These are phyloP conservation scores for Penicilliopsis zonata DNA, from an alignment of 495 filamentous ascomycete species.

Conservation along the genomic window DNA sequence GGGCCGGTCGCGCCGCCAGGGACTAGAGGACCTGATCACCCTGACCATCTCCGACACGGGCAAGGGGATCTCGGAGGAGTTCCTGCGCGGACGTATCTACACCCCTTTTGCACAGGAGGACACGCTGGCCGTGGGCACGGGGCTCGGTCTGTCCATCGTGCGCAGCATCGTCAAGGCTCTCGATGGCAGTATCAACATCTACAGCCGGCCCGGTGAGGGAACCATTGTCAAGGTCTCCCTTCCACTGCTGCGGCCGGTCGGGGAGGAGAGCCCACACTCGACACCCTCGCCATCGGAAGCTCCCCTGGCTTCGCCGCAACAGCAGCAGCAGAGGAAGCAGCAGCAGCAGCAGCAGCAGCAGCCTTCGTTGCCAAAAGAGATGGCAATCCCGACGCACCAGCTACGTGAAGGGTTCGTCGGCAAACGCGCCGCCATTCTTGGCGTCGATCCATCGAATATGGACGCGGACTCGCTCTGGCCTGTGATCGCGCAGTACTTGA, in stretches of 20 bases:
- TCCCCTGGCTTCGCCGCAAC: no score
- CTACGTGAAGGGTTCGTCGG: constrained; percentile 16
- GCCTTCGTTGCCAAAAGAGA: constrained; percentile 12
- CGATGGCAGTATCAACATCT: constrained; percentile 39
- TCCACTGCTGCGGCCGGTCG: constrained; percentile 25
- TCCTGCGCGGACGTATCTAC: constrained; percentile 54
- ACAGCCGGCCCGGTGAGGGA: constrained; percentile 36
- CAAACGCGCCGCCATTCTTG: constrained; percentile 20
- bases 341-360: no score
- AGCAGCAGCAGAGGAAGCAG: no score
- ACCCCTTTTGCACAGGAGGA: constrained; percentile 72
- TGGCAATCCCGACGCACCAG: constrained; percentile 10
- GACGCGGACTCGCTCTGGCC: constrained; percentile 10
- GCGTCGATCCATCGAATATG: constrained; percentile 11
- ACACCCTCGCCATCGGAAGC: no score
- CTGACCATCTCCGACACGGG: constrained; percentile 55
- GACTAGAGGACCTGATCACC: constrained; percentile 25
- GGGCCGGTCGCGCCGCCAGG: constrained; percentile 20
- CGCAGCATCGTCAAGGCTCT: constrained; percentile 41
- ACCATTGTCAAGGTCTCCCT: constrained; percentile 39
- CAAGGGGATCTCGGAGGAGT: constrained; percentile 63
- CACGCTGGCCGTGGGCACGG: constrained; percentile 41
- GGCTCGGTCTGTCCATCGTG: constrained; percentile 41
- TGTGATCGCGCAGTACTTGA: constrained; percentile 18
- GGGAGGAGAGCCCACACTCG: constrained; percentile 13